Evolutionary conservation across 176 grass and related monocot species (phyloP).

Genomic region (Puccinellia tenuiflora): DNA sequence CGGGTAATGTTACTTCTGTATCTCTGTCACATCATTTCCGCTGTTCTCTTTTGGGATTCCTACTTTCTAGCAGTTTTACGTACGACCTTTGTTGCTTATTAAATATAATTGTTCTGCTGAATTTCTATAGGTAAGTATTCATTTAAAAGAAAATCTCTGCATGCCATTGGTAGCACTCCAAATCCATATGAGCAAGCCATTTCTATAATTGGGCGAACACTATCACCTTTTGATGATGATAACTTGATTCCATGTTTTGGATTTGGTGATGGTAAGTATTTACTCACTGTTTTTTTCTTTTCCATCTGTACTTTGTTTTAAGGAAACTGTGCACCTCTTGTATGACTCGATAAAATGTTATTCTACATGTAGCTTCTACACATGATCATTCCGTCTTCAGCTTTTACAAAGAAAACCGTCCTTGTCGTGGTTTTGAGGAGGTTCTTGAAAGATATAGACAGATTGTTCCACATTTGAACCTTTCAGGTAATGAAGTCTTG

Average conservation of each 20-base stretch:
- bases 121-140: constrained; percentile 55
- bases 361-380: constrained; percentile 62
- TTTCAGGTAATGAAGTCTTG: constrained; percentile 56
- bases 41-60: constrained; percentile 6
- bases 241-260: constrained; percentile 98
- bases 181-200: constrained; percentile 98
- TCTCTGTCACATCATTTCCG: neutral
- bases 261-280: constrained; percentile 84
- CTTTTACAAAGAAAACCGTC: constrained; percentile 65
- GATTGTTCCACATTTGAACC: constrained; percentile 73
- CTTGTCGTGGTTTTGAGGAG: constrained; percentile 86
- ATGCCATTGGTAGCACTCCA: constrained; percentile 53
- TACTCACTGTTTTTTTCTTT: neutral
- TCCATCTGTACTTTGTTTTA: neutral
- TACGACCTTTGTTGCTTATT: neutral
- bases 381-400: constrained; percentile 82
- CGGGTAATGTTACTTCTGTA: constrained; percentile 48
- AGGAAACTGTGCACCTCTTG: neutral
- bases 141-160: constrained; percentile 75
- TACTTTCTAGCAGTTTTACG: neutral
- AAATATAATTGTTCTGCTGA: constrained; percentile 1
- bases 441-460: constrained; percentile 72
- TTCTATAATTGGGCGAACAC: constrained; percentile 89
- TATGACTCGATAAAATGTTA: neutral
- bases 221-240: constrained; percentile 98